A percentile compares a stretch with the other conserved stretches of the same genome.
Conservation (phyloP, 2,329 filamentous ascomycete genomes). For the Epichloe sylvatica region DNA sequence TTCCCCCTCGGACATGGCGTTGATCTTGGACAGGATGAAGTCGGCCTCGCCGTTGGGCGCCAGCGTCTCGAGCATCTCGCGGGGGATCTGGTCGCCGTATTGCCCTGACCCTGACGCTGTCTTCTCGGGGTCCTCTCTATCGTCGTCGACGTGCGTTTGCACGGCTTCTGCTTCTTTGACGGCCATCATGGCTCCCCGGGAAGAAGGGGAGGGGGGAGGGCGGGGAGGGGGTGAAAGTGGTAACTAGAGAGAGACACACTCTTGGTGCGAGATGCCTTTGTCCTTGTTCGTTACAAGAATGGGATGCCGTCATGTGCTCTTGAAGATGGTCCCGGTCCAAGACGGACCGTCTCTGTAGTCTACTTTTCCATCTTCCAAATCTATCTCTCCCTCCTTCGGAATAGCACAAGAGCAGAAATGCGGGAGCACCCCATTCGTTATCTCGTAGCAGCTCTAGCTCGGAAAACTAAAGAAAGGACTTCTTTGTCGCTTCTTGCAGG, state of each 20-base stretch:
- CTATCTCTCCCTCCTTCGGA: not conserved
- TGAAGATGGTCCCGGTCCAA: not conserved
- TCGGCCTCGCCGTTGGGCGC: constrained; percentile 27
- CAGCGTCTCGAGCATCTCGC: constrained; percentile 25
- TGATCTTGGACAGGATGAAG: constrained; percentile 27
- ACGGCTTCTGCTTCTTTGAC: no score
- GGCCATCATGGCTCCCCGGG: no score
- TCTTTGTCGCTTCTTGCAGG: no score
- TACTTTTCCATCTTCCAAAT: not conserved
- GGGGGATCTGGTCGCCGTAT: constrained; percentile 24
- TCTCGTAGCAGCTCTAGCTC: no score
- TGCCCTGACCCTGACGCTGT: not conserved
- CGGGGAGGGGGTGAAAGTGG: no score
- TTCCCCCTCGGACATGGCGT: constrained; percentile 28
- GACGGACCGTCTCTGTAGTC: not conserved
- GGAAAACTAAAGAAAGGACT: no score
- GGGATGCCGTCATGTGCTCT: no score
- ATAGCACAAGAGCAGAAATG: not conserved
- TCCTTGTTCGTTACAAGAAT: no score
- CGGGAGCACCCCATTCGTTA: not conserved
- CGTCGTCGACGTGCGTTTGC: not conserved
- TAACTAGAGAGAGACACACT: no score
- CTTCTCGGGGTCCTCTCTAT: constrained; percentile 1
- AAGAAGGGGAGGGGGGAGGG: no score
- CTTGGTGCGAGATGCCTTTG: no score